Evolutionary conservation across 164 flowering plant genomes (phyloP), one percentile per base, ranked within the genome.

Genomic region (Brasenia schreberi): DNA sequence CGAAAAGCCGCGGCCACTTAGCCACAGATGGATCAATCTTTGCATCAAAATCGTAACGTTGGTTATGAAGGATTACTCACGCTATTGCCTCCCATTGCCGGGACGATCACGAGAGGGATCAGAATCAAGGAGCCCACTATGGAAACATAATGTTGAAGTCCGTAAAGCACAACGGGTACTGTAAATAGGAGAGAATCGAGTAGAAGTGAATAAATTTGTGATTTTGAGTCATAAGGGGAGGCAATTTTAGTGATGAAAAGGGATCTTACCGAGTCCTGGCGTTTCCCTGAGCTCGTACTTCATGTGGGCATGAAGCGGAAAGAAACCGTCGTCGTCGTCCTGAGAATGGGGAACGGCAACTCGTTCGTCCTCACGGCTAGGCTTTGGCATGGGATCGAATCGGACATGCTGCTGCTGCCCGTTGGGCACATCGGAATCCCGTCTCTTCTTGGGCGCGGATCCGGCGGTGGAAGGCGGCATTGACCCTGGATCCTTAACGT

Each of bases 141-240:
- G 2, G 99, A 94, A 63, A 94, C 59, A 65, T 77, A 94, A 76
- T 94, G 99, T 76, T 94, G 99, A 62, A 94, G 71, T 19, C 99
- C 99, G 70, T 91, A 91, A 11, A 94, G 67, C 67, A 93, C 93
- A 75, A 91, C 91, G 0, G 97, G 96, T 75, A 94, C 99, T 94
- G 95, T 23, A 67, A 79, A 79, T 61, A 23, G 27, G 33, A 59
- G 3, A 5, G 43, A 19, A 11, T 63, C 66, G 67, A n/a, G 52
- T 27, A 33, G 10, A 64, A 49, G 56, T 49, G 16, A 49, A 49
- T 9, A 19, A 65, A 65, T 9, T 58, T 7, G 5, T 33, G 19
- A 16, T 16, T 64, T 19, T 7, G 0, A 19, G 11, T 4, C 4
- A 23, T 2, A 43, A 18, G 6, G 39, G 16, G 16, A 71, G 52